Evolutionary conservation across 768 basidiomycete genomes (phyloP), one percentile per base, ranked within the genome.

Genomic region (Amanita inopinata): DNA sequence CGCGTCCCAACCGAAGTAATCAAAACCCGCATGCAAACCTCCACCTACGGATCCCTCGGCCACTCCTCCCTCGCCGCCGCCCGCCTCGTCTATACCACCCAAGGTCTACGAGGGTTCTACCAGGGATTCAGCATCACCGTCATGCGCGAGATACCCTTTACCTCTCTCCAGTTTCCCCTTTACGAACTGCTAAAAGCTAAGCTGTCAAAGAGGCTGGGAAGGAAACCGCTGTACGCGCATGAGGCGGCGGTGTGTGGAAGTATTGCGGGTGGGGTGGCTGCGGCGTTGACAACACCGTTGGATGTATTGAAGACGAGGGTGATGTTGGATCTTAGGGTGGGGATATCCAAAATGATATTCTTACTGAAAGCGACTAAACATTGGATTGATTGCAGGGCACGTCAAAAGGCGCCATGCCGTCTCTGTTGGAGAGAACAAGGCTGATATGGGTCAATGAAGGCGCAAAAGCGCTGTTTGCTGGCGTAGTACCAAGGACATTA

Each of bases 241-340:
- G 83, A 88, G 61, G 83, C 89, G 38, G 93, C 92, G 0, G 49
- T 82, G 3, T 98, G 94, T 52, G 96, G 94, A 2, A 87, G 83
- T 54, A 66, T 94, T 34, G 86, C 96, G 0, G 96, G 96, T 5
- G 94, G 85, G 0, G 64, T 87, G 19, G 92, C 92, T 4, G 94
- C 92, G 0, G 87, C 83, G 0, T 50, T 83, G 25, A 98, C 96
- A 1, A 98, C 96, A 0, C 96, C 96, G 1, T 67, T 99, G 22
- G 96, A 99, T 54, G 96, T 98, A 2, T 71, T 96, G 24, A 99
- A 99, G 60, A 99, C 96, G 1, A 75, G 96, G 12, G 84, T 96
- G 33, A 99, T 99, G 96, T 73, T 98, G 5, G 92, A 94, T 53
- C 69, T 86, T 40, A 70, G 82, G 55, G 92, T 92, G 51, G 41